Evolutionary conservation across 805 yeast species (phyloP).

Genomic region (baker's yeast (Saccharomyces cerevisiae)): DNA sequence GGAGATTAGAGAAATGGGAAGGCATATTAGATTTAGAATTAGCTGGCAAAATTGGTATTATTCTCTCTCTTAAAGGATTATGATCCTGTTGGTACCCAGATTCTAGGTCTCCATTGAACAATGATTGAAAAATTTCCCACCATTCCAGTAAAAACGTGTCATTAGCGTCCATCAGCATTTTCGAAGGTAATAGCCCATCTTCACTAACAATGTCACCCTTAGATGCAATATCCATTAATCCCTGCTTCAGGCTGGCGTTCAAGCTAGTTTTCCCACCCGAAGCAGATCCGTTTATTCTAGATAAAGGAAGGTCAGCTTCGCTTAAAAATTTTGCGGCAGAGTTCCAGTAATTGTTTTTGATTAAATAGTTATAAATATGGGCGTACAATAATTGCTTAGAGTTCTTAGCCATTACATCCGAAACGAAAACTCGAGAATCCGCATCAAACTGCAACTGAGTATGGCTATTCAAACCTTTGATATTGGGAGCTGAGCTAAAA

Average conservation of each 20-base stretch:
- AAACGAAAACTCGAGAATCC: conserved; percentile 24
- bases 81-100: conserved; percentile 1
- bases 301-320: conserved; percentile 39
- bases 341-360: conserved; percentile 40
- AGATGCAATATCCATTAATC: conserved; percentile 4
- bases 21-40: background rate
- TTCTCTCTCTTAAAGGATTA: conserved; percentile 10
- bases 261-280: conserved; percentile 3
- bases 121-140: conserved; percentile 46
- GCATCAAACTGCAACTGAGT: background rate
- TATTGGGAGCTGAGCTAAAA: background rate
- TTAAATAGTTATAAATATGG: conserved; percentile 43
- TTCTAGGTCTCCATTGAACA: background rate
- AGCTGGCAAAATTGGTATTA: conserved; percentile 16
- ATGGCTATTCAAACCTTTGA: background rate
- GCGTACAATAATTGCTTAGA: conserved; percentile 44
- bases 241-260: conserved; percentile 2
- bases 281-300: conserved; percentile 2
- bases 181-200: conserved; percentile 26
- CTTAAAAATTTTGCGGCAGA: conserved; percentile 41
- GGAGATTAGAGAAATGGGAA: background rate
- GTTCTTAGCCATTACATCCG: conserved; percentile 41
- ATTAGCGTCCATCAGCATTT: conserved; percentile 36
- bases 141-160: conserved; percentile 47
- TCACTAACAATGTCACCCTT: background rate